These are phyloP conservation scores for Dendrobium nobile DNA, from an alignment of 106 monocot species.

Conservation along the genomic window DNA sequence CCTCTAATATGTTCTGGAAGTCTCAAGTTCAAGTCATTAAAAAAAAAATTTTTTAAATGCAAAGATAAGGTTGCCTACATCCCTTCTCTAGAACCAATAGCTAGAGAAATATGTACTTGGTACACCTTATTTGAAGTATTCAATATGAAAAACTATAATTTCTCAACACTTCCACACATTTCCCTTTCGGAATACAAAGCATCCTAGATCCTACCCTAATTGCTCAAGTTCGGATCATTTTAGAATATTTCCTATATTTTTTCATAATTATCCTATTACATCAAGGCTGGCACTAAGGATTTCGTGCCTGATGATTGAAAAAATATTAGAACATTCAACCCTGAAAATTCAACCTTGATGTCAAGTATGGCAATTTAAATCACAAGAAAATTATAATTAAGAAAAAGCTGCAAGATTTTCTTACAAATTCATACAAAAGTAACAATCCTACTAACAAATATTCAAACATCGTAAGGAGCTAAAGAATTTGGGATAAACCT, in stretches of 20 bases:
- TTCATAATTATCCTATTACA: background rate
- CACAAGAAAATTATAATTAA: background rate
- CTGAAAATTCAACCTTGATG: background rate
- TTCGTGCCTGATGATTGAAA: background rate
- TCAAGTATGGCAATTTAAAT: background rate
- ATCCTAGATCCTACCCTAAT: background rate
- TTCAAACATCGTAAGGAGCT: background rate
- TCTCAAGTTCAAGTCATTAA: background rate
- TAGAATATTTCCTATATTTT: background rate
- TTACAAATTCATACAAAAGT: background rate
- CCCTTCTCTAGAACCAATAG: background rate
- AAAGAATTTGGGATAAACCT: constrained; percentile 33
- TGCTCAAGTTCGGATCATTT: background rate
- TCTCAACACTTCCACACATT: background rate
- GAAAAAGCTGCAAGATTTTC: background rate
- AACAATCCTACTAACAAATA: background rate
- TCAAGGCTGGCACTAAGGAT: background rate
- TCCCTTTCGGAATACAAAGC: background rate
- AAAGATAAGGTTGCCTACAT: background rate
- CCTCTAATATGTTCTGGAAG: background rate
- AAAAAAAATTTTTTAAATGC: background rate
- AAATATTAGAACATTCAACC: background rate
- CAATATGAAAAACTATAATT: background rate
- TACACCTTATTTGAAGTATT: background rate
- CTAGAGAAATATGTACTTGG: background rate